Base-by-base conservation (phyloP, 768 basidiomycete species). In the Rubroboletus satanas region DNA sequence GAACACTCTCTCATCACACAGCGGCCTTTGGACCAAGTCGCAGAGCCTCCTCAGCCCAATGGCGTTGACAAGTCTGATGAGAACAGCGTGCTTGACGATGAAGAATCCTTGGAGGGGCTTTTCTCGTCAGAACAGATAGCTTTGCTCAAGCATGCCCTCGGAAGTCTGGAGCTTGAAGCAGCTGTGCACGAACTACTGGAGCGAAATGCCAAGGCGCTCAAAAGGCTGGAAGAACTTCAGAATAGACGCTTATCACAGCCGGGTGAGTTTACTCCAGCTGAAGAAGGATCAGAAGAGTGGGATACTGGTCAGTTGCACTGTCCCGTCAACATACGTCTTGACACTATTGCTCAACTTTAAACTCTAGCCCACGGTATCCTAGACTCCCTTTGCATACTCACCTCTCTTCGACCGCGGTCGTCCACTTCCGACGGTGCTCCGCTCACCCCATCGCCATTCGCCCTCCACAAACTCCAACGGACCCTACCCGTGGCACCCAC, bases 231-330 rank as follows among this genome's bases (percentile, higher is more conserved):
- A 60, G 79, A 83, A 60, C 74, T 93, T 45, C 90, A 93, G 63
- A 73, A 71, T 18, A 65, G 70, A 51, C 81, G 90, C 11, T 65
- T 88, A 31, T 75, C 74, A 15, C 69, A 71, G 11, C 77, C 76
- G 23, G 76, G 75, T 14, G 76, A 74, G 37, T 79, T 74, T 9
- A 66, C 67, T 33, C 75, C 74, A 50, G 82, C 83, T 4, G 79
- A 83, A 65, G 80, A 83, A 64, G 86, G 78, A 33, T 87, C 87
- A 11, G 90, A 91, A 68, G 90, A 93, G 67, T 90, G 87, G 87
- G 84, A 89, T 60, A 82, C 81, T 56, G 91, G 90, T 91, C 64
- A 60, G 85, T 69, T 49, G 35, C 39, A 12, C n/a, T 23, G 18
- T 44, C 52, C 36, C 31, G 29, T 43, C 36, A 11, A 59, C 54